Base-by-base conservation (phyloP, 2,329 filamentous ascomycete species). In the Mycosphaerelloides madeirae region DNA sequence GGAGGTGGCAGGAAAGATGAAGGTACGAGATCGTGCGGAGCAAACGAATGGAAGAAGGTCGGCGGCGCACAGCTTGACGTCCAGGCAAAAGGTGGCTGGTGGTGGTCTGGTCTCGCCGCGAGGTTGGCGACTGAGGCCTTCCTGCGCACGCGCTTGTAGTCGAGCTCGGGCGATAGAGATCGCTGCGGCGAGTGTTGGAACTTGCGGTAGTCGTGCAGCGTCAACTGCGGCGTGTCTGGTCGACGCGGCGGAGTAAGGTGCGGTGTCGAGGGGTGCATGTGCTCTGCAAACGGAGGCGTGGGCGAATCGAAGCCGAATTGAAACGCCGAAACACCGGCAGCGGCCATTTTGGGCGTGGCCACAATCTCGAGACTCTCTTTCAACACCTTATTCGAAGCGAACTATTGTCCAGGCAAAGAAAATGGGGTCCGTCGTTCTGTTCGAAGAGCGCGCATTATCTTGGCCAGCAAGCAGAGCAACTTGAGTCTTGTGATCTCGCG, bases 141-240 rank as follows among this genome's bases (percentile, higher is more conserved):
- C 41, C 52, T 35, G 19, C 41, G 38, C 5, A 54, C 25, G 20
- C 52, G 44, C 29, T 40, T 45, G 33, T 42, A 36, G 12, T 55
- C 50, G 19, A 46, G 34, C 15, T 46, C 45, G 14, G 46, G 46
- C 14, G 50, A 49, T 16, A 38, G 29, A 15, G 44, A 45, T 32
- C 44, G 44, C 8, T 42, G 18, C 12, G 52, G 50, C 31, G 53
- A 53, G 9, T 48, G 44, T 37, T 53, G 53, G 25, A 41, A 50
- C 38, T 48, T 48, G 35, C 49, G 50, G 35, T 42, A 53, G 28
- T 52, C 50, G 40, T 53, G 48, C 19, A 55, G 29, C 6, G 46
- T 53, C 42, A 51, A 41, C 32, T 46, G 53, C 31, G 50, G 46
- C 31, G 35, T 29, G 14, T 53, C 50, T 12, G 46, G 43, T 13